Percentiles rank a stretch among this genome's conserved stretches.
Conservation (phyloP, 2,329 filamentous ascomycete species). For the Niveomyces coronatus region DNA sequence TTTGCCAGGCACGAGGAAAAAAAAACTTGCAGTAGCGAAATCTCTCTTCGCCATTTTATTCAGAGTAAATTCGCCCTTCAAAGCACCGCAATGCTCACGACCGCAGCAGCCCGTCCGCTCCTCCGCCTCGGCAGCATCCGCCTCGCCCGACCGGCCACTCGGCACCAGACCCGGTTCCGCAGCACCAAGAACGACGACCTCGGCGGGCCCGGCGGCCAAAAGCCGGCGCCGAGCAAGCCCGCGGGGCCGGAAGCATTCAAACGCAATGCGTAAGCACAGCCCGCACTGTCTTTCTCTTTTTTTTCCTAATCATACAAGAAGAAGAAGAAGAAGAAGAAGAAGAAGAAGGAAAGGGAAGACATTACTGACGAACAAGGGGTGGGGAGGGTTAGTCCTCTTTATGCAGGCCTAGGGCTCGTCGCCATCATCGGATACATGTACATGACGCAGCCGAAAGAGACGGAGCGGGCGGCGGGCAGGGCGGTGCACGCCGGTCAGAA, state of each 20-base stretch:
- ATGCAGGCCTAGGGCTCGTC: constrained; percentile 19
- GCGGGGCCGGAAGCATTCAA: constrained; percentile 20
- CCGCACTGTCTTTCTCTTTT: no score
- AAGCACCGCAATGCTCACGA: neutral
- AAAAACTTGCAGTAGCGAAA: no score
- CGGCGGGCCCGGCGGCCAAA: constrained; percentile 26
- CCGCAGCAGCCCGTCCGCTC: constrained; percentile 2
- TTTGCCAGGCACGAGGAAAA: no score
- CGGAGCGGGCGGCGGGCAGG: constrained; percentile 1
- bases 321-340: neutral
- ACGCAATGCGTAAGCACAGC: constrained; percentile 25
- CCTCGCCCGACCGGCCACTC: neutral
- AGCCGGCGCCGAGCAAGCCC: constrained; percentile 17
- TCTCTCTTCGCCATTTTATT: neutral
- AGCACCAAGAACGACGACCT: constrained; percentile 17
- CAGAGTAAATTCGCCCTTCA: neutral
- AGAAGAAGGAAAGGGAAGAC: neutral
- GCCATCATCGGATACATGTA: constrained; percentile 19
- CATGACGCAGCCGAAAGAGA: constrained; percentile 13
- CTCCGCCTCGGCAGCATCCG: constrained; percentile 1
- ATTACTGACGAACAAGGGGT: neutral
- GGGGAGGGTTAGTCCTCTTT: constrained; percentile 15
- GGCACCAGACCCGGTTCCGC: constrained; percentile 6
- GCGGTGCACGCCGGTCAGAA: neutral
- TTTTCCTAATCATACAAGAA: neutral